Conservation (phyloP, 257 asterid genomes). For the Verbascum thapsus region DNA sequence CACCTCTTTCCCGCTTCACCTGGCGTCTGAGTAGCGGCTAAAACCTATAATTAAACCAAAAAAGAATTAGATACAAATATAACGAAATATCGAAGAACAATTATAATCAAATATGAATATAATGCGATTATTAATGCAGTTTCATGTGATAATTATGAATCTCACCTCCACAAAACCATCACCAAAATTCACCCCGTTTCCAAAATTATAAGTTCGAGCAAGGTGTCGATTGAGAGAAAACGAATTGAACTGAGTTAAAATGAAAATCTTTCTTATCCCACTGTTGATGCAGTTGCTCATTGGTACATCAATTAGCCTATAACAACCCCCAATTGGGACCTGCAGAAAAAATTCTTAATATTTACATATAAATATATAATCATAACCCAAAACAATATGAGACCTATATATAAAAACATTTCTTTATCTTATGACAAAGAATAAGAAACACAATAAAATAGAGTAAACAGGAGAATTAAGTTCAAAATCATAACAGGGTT, state of each 20-base stretch:
- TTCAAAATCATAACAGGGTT: no score
- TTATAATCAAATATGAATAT: no score
- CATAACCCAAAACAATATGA: no score
- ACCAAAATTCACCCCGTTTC: conserved; percentile 79
- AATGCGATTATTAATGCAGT: background rate
- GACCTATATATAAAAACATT: conserved; percentile 9
- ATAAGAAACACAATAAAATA: background rate
- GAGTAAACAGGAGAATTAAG: background rate
- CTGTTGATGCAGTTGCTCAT: conserved; percentile 99
- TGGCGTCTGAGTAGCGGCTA: conserved; percentile 97
- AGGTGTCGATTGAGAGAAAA: conserved; percentile 95
- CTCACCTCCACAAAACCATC: conserved; percentile 99
- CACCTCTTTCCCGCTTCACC: conserved; percentile 90
- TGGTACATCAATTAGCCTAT: conserved; percentile 89
- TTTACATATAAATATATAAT: background rate
- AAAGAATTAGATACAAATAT: no score
- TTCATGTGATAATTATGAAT: background rate
- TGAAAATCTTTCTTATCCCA: conserved; percentile 83
- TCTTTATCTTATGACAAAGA: background rate
- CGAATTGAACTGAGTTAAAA: conserved; percentile 93
- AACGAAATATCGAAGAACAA: no score
- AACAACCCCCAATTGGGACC: conserved; percentile 98
- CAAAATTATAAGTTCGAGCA: conserved; percentile 73
- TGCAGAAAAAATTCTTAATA: conserved; percentile 32
- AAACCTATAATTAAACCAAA: conserved; percentile 48